Percentiles rank a stretch among this genome's conserved stretches.
Conservation (phyloP, 2,329 filamentous ascomycete genomes). For the Alternaria sp. region DNA sequence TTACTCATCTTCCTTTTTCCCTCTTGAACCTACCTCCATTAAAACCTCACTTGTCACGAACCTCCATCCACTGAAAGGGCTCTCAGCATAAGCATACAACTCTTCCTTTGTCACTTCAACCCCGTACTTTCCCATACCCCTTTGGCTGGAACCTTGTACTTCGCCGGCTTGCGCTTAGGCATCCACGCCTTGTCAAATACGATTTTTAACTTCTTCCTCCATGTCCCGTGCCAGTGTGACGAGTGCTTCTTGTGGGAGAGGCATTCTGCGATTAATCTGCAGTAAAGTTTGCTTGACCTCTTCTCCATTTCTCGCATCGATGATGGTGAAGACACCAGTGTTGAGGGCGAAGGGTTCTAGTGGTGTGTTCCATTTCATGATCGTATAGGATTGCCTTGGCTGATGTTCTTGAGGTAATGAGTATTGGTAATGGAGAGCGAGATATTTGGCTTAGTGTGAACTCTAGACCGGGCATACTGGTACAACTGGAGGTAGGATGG, state of each 20-base stretch:
- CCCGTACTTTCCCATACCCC: constrained; percentile 45
- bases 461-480: constrained; percentile 39
- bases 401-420: constrained; percentile 52
- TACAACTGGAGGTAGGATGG: constrained; percentile 7
- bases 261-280: constrained; percentile 51
- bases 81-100: constrained; percentile 36
- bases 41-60: constrained; percentile 39
- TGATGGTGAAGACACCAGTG: constrained; percentile 51
- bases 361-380: constrained; percentile 54
- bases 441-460: constrained; percentile 44
- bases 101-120: constrained; percentile 37
- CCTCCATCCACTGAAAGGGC: constrained; percentile 36
- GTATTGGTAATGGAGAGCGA: constrained; percentile 42
- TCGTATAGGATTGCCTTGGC: constrained; percentile 46
- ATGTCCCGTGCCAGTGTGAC: constrained; percentile 49
- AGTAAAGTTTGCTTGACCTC: constrained; percentile 43
- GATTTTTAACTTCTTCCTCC: constrained; percentile 46
- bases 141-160: constrained; percentile 48
- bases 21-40: constrained; percentile 27
- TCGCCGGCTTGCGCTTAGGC: constrained; percentile 46
- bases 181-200: constrained; percentile 52
- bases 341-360: constrained; percentile 51
- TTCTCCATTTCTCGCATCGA: constrained; percentile 37
- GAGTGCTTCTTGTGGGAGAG: constrained; percentile 49
- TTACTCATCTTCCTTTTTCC: background rate